These are phyloP conservation scores for Daphne laureola DNA, from an alignment of 441 rosid genomes.

Conservation along the genomic window DNA sequence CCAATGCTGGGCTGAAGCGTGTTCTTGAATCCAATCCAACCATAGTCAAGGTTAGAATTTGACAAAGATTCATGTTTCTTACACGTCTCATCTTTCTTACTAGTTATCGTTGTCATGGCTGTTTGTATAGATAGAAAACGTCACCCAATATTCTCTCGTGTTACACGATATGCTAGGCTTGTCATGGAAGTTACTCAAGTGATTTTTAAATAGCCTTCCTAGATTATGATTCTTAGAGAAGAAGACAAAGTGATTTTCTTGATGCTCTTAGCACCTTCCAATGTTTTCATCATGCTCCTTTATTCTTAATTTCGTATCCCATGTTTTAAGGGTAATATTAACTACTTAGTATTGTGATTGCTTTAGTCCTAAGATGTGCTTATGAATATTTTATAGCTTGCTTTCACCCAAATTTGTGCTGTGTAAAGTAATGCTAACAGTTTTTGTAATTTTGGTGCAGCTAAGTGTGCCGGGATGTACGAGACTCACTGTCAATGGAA, in stretches of 20 bases:
- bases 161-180: no score
- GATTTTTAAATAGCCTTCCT: no score
- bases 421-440: background rate
- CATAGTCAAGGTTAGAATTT: conserved; percentile 35
- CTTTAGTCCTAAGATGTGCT: no score
- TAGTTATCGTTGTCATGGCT: background rate
- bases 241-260: no score
- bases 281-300: no score
- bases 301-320: no score
- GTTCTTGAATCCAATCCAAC: conserved; percentile 32
- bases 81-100: background rate
- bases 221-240: no score
- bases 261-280: no score
- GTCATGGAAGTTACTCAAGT: no score
- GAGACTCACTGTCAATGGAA: conserved; percentile 27
- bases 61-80: background rate
- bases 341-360: no score
- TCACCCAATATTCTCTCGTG: no score
- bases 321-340: background rate
- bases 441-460: conserved; percentile 17
- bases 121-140: no score
- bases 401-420: background rate
- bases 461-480: conserved; percentile 31
- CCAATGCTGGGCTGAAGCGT: conserved; percentile 31
- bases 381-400: background rate